Evolutionary conservation across 1,284 basidiomycete species (phyloP), one percentile per base, ranked within the genome.

Genomic region (Cerioporus squamosus): DNA sequence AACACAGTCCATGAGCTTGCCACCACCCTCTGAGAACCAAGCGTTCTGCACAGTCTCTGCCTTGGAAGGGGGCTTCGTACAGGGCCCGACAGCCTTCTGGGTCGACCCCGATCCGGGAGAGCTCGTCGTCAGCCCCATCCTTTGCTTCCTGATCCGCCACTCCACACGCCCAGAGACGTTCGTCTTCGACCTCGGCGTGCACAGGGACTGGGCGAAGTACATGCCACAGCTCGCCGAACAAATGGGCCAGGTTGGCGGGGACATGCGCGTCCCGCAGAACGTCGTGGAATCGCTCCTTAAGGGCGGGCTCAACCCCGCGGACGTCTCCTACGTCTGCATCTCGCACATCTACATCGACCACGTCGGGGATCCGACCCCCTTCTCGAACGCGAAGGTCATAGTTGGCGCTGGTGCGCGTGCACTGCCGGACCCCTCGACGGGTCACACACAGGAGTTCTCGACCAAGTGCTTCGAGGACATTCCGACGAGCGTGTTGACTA

Each of bases 111-210:
- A n/a, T n/a, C n/a, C n/a, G n/a, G n/a, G n/a, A n/a, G n/a, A n/a
- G n/a, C n/a, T n/a, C n/a, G n/a, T n/a, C n/a, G n/a, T n/a, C n/a
- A n/a, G n/a, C n/a, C n/a, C n/a, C n/a, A n/a, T n/a, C n/a, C n/a
- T n/a, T n/a, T n/a, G n/a, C n/a, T n/a, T n/a, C n/a, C n/a, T n/a
- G n/a, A n/a, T n/a, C n/a, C n/a, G n/a, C 8, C 81, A 85, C 60
- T 79, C 80, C n/a, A 61, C 60, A 20, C 75, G 70, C 15, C 65
- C 69, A 7, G 68, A 56, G 31, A 52, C 50, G 1, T 65, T 85
- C 53, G 66, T 85, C 9, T 84, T 86, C 61, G 84, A 85, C 60
- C 75, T 86, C 10, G 83, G 83, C n/a, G 73, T 80, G 18, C 76
- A 80, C 40, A 75, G 75, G 44, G 79, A 85, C 65, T 70, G 75